Percentiles rank a stretch among this genome's conserved stretches.
phyloP scores from a whole-genome alignment of 2,329 filamentous ascomycete genomes.

The Pestalotiopsis fici region DNA sequence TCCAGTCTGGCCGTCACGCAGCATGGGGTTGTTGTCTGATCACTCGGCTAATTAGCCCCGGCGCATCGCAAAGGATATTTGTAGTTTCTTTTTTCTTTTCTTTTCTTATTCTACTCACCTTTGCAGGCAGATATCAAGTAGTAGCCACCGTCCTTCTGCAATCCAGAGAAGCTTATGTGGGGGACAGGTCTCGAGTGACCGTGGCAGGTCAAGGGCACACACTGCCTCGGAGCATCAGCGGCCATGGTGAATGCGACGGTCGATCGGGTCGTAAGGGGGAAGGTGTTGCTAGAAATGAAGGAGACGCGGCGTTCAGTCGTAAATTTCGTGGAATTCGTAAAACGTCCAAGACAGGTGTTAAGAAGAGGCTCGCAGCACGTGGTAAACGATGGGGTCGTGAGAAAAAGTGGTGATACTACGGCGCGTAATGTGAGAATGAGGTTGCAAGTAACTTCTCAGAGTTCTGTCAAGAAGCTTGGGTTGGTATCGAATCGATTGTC shows the following conservation, averaged over 20 bases:
- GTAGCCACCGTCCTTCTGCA: slow-evolving; percentile 81
- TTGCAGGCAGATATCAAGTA: slow-evolving; percentile 95
- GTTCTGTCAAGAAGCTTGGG: background rate
- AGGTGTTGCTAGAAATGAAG: background rate
- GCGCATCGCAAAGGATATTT: slow-evolving; percentile 14
- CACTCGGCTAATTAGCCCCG: slow-evolving; percentile 6
- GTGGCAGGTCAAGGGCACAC: slow-evolving; percentile 89
- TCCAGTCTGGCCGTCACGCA: slow-evolving; percentile 91
- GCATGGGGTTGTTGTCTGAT: slow-evolving; percentile 95
- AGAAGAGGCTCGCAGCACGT: background rate
- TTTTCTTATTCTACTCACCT: no score
- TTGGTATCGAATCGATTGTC: background rate
- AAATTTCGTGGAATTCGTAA: background rate
- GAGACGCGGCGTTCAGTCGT: background rate
- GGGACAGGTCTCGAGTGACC: slow-evolving; percentile 91
- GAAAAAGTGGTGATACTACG: background rate
- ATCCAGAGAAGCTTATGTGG: slow-evolving; percentile 84
- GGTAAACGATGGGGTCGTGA: background rate
- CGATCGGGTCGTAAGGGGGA: background rate
- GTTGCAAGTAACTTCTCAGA: background rate
- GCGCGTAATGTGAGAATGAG: background rate
- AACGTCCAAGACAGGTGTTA: background rate
- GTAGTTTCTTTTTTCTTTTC: no score
- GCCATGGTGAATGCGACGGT: slow-evolving; percentile 24
- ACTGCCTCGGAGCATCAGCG: slow-evolving; percentile 27